Evolutionary conservation across 192 early-diverging fungal genomes (phyloP).

Genomic region (Chytriomyces confervae): DNA sequence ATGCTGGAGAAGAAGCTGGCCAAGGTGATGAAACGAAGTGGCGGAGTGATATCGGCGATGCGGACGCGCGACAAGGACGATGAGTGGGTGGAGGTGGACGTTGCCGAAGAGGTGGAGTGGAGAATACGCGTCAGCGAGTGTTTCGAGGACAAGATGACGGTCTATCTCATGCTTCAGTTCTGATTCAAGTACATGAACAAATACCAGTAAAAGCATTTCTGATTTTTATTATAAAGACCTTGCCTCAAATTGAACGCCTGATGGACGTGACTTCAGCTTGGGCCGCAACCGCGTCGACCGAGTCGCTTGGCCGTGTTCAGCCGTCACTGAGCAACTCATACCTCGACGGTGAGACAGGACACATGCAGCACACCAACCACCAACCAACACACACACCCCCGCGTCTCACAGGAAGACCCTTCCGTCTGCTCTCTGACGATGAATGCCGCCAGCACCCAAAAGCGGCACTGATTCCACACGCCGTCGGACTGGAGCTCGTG

Average conservation of each 20-base stretch:
- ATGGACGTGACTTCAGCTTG: neutral
- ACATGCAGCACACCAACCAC: neutral
- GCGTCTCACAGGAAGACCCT: slow-evolving; percentile 13
- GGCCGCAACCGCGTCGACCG: slow-evolving; percentile 3
- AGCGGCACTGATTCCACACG: slow-evolving; percentile 21
- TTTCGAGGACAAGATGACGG: neutral
- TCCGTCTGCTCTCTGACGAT: slow-evolving; percentile 27
- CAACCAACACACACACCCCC: neutral
- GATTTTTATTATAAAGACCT: too few relatives aligned
- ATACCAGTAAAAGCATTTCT: too few relatives aligned
- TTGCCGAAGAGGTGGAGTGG: neutral
- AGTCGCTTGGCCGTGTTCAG: slow-evolving; percentile 9
- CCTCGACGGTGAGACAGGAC: slow-evolving; percentile 27
- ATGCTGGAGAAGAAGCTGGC: neutral
- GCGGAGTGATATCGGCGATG: neutral
- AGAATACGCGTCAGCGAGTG: neutral
- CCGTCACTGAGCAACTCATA: slow-evolving; percentile 30
- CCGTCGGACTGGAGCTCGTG: slow-evolving; percentile 23
- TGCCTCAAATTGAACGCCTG: too few relatives aligned
- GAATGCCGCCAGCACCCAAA: slow-evolving; percentile 35
- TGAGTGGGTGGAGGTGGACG: neutral
- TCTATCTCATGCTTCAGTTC: neutral
- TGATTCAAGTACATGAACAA: neutral
- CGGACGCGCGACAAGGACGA: neutral
- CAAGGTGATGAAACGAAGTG: neutral